A percentile compares a stretch with the other conserved stretches of the same genome.
phyloP scores from a whole-genome alignment of 2,329 filamentous ascomycete genomes.

The Fusarium setosum region DNA sequence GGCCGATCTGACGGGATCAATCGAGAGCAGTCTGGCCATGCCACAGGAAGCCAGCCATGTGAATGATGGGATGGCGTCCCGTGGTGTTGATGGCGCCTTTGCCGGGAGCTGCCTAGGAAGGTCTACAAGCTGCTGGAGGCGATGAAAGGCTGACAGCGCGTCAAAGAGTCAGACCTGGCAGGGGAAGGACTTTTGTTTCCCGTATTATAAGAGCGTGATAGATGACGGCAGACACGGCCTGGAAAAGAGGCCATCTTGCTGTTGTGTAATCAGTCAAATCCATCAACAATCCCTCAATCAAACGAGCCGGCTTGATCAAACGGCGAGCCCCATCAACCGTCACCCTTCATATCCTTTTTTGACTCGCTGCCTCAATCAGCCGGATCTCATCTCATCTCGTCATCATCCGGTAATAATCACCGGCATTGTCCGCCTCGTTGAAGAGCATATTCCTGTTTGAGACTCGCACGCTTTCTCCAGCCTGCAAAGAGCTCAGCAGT shows the following conservation, averaged over 20 bases:
- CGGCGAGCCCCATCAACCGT: slow-evolving; percentile 30
- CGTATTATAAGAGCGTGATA: slow-evolving; percentile 12
- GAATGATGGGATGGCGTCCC: slow-evolving; percentile 11
- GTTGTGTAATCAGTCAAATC: slow-evolving; percentile 4
- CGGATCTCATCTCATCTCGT: slow-evolving; percentile 37
- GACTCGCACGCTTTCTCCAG: slow-evolving; percentile 5
- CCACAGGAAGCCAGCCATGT: slow-evolving; percentile 3
- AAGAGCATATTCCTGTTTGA: slow-evolving; percentile 22
- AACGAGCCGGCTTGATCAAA: slow-evolving; percentile 30
- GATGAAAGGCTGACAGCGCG: slow-evolving; percentile 1
- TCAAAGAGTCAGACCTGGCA: slow-evolving; percentile 11
- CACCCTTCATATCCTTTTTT: slow-evolving; percentile 27
- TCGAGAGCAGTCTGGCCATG: slow-evolving; percentile 8
- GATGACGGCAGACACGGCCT: slow-evolving; percentile 10
- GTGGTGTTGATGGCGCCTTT: slow-evolving; percentile 5
- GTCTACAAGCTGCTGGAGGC: not conserved
- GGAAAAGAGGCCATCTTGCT: slow-evolving; percentile 7
- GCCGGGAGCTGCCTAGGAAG: not conserved
- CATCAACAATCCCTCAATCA: slow-evolving; percentile 29
- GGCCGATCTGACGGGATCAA: slow-evolving; percentile 22
- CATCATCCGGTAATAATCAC: slow-evolving; percentile 33
- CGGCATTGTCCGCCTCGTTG: slow-evolving; percentile 18
- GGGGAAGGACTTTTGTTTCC: not conserved
- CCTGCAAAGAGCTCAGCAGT: slow-evolving; percentile 9
- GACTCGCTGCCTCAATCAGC: slow-evolving; percentile 10